Percentiles rank a stretch among this genome's conserved stretches.
Conservation (phyloP, 768 basidiomycete species). For the Mycena pura region DNA sequence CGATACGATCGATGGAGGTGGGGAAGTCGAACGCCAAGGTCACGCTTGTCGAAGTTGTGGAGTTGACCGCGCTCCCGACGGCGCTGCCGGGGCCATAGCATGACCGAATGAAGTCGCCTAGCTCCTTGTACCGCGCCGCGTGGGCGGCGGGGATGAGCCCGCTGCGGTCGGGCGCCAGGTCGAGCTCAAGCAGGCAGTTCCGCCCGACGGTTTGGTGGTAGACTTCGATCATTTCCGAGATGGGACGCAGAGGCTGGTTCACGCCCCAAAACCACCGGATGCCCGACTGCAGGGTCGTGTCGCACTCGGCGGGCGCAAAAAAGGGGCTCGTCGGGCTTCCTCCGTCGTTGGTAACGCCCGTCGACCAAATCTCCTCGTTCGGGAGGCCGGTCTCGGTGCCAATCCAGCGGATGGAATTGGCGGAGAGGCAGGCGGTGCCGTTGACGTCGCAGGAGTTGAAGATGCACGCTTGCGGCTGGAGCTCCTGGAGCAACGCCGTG, state of each 20-base stretch:
- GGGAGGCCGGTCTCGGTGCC: slow-evolving; percentile 18
- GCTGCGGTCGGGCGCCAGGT: slow-evolving; percentile 17
- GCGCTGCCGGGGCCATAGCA: slow-evolving; percentile 16
- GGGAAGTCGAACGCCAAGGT: slow-evolving; percentile 9
- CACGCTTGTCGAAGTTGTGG: neutral
- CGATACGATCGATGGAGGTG: slow-evolving; percentile 15
- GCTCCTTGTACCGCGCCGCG: slow-evolving; percentile 18
- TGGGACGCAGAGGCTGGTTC: slow-evolving; percentile 6
- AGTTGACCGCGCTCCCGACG: neutral
- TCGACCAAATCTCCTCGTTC: slow-evolving; percentile 18
- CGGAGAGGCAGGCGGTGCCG: slow-evolving; percentile 17
- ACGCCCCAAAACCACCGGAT: slow-evolving; percentile 17
- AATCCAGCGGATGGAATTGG: slow-evolving; percentile 19
- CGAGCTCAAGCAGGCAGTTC: slow-evolving; percentile 18
- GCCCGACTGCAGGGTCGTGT: slow-evolving; percentile 15
- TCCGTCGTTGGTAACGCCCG: slow-evolving; percentile 20
- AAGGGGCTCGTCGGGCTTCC: slow-evolving; percentile 15
- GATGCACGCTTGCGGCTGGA: slow-evolving; percentile 18
- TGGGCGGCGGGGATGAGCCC: slow-evolving; percentile 12
- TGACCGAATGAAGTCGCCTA: slow-evolving; percentile 13
- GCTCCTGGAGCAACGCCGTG: slow-evolving; percentile 14
- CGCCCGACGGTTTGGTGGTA: slow-evolving; percentile 19
- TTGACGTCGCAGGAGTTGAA: slow-evolving; percentile 16
- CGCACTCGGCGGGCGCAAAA: slow-evolving; percentile 18
- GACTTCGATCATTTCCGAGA: slow-evolving; percentile 17